Conservation (phyloP, 2,329 filamentous ascomycete species). For the Xenosphaeropsis pyriputrescens region DNA sequence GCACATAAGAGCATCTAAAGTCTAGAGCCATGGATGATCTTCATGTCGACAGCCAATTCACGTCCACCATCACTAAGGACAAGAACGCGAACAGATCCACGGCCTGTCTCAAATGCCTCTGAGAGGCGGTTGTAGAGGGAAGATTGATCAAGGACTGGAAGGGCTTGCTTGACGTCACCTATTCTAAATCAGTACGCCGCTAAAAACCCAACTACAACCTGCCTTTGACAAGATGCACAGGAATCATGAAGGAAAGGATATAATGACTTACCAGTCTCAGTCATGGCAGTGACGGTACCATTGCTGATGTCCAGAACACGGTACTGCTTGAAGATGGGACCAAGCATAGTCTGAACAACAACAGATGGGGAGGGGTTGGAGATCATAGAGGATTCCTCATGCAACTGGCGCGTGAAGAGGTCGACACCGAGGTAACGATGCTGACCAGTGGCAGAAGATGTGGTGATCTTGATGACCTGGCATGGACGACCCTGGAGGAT, state of each 20-base stretch:
- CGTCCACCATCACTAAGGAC: conserved; percentile 88
- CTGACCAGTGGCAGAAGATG: conserved; percentile 93
- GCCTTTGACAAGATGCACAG: no score
- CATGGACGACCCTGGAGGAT: conserved; percentile 98
- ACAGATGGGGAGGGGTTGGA: conserved; percentile 94
- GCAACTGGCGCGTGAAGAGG: conserved; percentile 98
- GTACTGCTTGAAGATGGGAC: conserved; percentile 99
- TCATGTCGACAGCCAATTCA: conserved; percentile 97
- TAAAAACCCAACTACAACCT: no score
- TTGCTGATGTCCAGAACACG: conserved; percentile 95
- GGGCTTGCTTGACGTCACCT: conserved; percentile 87
- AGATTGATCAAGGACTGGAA: conserved; percentile 91
- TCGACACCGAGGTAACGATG: conserved; percentile 99
- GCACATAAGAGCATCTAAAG: conserved; percentile 27
- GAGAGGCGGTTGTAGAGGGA: conserved; percentile 69
- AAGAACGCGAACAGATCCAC: conserved; percentile 85
- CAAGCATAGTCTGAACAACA: conserved; percentile 98
- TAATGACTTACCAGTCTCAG: conserved; percentile 47
- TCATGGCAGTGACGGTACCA: conserved; percentile 85
- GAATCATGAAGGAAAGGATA: not conserved
- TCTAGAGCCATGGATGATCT: conserved; percentile 77
- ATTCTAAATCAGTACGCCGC: conserved; percentile 1
- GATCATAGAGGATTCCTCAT: conserved; percentile 97
- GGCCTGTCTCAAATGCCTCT: conserved; percentile 77
- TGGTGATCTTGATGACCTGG: conserved; percentile 99